Evolutionary conservation across 768 basidiomycete species (phyloP).

Genomic region (Pulveroboletus ravenelii): DNA sequence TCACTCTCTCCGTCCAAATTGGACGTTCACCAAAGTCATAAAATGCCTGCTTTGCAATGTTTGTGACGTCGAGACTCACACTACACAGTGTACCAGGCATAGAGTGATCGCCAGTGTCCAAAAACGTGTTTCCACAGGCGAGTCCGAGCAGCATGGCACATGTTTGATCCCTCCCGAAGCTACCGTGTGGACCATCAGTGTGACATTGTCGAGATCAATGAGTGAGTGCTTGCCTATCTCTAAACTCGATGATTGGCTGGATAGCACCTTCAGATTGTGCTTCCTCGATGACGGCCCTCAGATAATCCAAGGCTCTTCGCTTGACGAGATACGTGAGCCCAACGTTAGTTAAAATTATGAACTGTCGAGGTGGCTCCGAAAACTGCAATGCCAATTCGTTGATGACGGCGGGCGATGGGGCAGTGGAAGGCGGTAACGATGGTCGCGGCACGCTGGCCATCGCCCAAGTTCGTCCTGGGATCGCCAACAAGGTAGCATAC

Average conservation of each 20-base stretch:
- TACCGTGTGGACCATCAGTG: conserved; percentile 28
- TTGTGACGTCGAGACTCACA: conserved; percentile 57
- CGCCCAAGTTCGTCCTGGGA: conserved; percentile 82
- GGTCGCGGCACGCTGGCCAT: conserved; percentile 54
- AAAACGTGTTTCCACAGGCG: conserved; percentile 78
- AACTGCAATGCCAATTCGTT: conserved; percentile 85
- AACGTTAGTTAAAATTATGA: conserved; percentile 84
- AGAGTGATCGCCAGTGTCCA: conserved; percentile 53
- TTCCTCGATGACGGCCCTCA: conserved; percentile 78
- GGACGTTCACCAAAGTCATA: conserved; percentile 84
- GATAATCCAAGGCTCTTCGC: conserved; percentile 78
- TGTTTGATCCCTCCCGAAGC: conserved; percentile 88
- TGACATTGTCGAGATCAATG: not conserved
- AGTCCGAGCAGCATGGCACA: conserved; percentile 89
- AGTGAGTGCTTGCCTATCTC: conserved; percentile 55
- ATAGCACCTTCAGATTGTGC: conserved; percentile 71
- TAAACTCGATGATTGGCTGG: conserved; percentile 78
- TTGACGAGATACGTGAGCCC: conserved; percentile 79
- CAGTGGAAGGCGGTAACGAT: conserved; percentile 30
- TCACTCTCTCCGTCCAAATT: conserved; percentile 73
- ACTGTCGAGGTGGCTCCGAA: conserved; percentile 67
- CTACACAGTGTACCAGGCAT: conserved; percentile 43
- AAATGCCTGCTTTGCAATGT: conserved; percentile 77
- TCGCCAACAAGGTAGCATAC: conserved; percentile 68
- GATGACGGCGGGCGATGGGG: conserved; percentile 50